A percentile compares a stretch with the other conserved stretches of the same genome.
Evolutionary conservation across 2,329 filamentous ascomycete genomes (phyloP).

Genomic region (Hortaea sp.): DNA sequence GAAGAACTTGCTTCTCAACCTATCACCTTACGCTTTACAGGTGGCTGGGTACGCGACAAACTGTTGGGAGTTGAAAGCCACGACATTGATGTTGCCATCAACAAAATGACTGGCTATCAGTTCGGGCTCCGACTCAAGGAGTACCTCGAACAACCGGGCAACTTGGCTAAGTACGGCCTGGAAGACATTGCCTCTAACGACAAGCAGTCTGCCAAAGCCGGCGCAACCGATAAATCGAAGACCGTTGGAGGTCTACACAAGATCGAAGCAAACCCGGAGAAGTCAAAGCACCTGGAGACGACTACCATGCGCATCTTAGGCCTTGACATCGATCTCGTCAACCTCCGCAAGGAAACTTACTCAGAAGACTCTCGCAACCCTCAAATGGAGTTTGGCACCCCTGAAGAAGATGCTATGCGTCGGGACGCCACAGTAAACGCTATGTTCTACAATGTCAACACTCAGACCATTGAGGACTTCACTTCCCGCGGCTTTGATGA

Average conservation of each 20-base stretch:
- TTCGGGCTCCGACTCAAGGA: slow-evolving; percentile 62
- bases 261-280: slow-evolving; percentile 85
- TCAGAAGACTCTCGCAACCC: slow-evolving; percentile 82
- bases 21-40: slow-evolving; percentile 62
- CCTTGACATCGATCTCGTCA: slow-evolving; percentile 87
- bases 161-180: slow-evolving; percentile 51
- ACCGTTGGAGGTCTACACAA: slow-evolving; percentile 72
- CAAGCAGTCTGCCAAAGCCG: slow-evolving; percentile 30
- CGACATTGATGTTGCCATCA: slow-evolving; percentile 80
- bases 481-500: slow-evolving; percentile 65
- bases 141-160: slow-evolving; percentile 53
- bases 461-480: slow-evolving; percentile 71
- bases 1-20: slow-evolving; percentile 36
- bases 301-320: slow-evolving; percentile 77
- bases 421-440: slow-evolving; percentile 92
- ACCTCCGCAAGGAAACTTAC: slow-evolving; percentile 85
- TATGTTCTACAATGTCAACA: slow-evolving; percentile 88
- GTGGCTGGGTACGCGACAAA: slow-evolving; percentile 82
- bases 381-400: slow-evolving; percentile 85
- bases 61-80: slow-evolving; percentile 61
- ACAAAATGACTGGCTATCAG: slow-evolving; percentile 69
- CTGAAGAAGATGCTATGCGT: slow-evolving; percentile 77
- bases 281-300: slow-evolving; percentile 92
- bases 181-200: slow-evolving; percentile 28
- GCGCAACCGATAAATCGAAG: slow-evolving; percentile 35